Conservation (phyloP, 2,329 filamentous ascomycete species). For the Diaporthe nobilis region DNA sequence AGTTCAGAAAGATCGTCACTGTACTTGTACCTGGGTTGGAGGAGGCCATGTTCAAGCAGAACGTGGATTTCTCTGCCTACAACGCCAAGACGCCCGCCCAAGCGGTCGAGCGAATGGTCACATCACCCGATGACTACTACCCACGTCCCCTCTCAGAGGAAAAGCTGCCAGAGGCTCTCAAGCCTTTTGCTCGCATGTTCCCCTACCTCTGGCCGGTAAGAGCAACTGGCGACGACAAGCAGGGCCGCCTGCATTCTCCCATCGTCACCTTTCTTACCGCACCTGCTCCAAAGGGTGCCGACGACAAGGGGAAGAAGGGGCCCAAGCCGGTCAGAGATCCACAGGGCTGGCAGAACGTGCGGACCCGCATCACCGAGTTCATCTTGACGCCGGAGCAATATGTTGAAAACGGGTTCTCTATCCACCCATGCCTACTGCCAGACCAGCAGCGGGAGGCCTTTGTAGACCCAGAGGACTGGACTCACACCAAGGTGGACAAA, state of each 20-base stretch:
- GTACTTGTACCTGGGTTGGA: constrained; percentile 95
- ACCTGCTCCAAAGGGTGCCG: constrained; percentile 77
- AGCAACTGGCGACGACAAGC: constrained; percentile 87
- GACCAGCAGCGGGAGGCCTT: constrained; percentile 68
- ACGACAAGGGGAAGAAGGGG: constrained; percentile 73
- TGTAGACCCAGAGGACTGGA: constrained; percentile 80
- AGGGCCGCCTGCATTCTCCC: constrained; percentile 87
- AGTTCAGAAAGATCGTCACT: constrained; percentile 84
- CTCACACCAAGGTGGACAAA: constrained; percentile 79
- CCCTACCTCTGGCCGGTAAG: constrained; percentile 90
- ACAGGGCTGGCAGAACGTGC: constrained; percentile 78
- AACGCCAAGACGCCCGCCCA: constrained; percentile 51
- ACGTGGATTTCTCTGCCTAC: constrained; percentile 64
- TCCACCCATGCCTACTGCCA: constrained; percentile 84
- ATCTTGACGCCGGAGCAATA: constrained; percentile 81
- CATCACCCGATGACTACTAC: constrained; percentile 72
- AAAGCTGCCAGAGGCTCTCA: constrained; percentile 66
- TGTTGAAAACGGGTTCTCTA: constrained; percentile 83
- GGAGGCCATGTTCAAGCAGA: constrained; percentile 85
- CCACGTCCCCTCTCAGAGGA: constrained; percentile 67
- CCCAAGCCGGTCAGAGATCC: constrained; percentile 72
- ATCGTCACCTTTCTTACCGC: constrained; percentile 86
- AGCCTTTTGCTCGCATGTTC: constrained; percentile 86
- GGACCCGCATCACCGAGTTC: constrained; percentile 87
- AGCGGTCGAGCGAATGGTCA: constrained; percentile 53